phyloP scores from a whole-genome alignment of 495 filamentous ascomycete species.

The Niebla homalea region DNA sequence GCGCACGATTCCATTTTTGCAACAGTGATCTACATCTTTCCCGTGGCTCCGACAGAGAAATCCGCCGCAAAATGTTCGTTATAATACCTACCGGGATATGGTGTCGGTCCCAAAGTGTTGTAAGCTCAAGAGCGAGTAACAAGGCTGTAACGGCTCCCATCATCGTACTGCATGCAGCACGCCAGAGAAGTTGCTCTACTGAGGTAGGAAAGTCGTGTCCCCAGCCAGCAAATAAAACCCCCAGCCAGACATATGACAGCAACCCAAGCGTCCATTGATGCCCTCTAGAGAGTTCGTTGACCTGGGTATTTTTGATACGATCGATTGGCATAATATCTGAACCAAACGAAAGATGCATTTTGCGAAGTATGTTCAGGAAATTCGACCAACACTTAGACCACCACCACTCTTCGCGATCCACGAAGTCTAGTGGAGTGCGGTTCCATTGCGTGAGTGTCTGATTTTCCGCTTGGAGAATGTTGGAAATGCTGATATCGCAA shows the following conservation, averaged over 20 bases:
- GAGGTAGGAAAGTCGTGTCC: background rate
- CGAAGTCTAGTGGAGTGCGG: background rate
- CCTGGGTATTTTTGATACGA: background rate
- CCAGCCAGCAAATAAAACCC: background rate
- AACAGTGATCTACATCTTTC: too few species aligned
- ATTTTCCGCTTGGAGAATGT: background rate
- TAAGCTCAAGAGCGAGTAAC: conserved; percentile 24
- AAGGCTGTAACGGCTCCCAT: background rate
- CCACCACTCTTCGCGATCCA: background rate
- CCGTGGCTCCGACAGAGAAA: background rate
- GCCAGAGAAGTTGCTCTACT: background rate
- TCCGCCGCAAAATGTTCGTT: background rate
- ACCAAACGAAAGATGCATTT: background rate
- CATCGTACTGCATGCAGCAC: background rate
- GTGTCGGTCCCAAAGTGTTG: background rate
- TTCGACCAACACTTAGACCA: background rate
- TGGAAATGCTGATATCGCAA: background rate
- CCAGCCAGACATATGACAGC: background rate
- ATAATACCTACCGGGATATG: background rate
- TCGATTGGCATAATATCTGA: background rate
- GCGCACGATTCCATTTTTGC: background rate
- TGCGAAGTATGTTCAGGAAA: background rate
- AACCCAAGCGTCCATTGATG: background rate
- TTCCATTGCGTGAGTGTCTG: background rate
- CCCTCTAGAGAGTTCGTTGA: background rate